Base-by-base conservation (phyloP, 2,329 filamentous ascomycete species). In the Trichocomaceae sp. region DNA sequence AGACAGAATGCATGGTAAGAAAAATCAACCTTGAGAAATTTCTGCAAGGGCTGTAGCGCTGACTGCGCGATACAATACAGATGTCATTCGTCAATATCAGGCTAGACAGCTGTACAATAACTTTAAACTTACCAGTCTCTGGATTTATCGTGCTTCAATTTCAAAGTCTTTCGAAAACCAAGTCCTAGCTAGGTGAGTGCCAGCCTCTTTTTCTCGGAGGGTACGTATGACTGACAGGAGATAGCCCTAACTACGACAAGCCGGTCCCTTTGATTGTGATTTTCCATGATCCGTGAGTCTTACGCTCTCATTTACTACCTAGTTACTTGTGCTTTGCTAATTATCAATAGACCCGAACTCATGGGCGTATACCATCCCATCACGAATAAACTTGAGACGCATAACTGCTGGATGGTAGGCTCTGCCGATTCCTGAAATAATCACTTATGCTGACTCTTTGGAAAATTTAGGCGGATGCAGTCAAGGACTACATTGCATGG, bases 391-490 rank as follows among this genome's bases (percentile, higher is more conserved):
- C 72, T 95, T 4, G 87, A 93, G 61, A 74, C 87, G 1, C 90
- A 96, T 64, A 96, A 96, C 65, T 83, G 87, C 5, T 96, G 88
- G 83, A 77, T 96, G 64, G 91, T 95, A 79, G 73, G 88, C 78
- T 10, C 17, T 29, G 50, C 29, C 45, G 50, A 49, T 56, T 60
- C 33, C 23, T 10, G 26, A 42, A 35, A 2, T 9, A 20, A 52
- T 17, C 3, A n/a, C n/a, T 9, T 20, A 48, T 46, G 23, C 26
- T 54, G 59, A 56, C 70, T 4, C 22, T 60, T 74, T 58, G 48
- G 44, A 26, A 39, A 19, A 44, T 4, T 4, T 72, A 96, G 90
- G 83, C 88, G 74, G 91, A 97, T 77, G 81, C 83, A 48, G 81
- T 90, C 47, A 83, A 84, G 65, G 81, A 84, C 26, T 96, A 96